phyloP scores from a whole-genome alignment of 2,329 filamentous ascomycete species.

The Aspergillus felis region DNA sequence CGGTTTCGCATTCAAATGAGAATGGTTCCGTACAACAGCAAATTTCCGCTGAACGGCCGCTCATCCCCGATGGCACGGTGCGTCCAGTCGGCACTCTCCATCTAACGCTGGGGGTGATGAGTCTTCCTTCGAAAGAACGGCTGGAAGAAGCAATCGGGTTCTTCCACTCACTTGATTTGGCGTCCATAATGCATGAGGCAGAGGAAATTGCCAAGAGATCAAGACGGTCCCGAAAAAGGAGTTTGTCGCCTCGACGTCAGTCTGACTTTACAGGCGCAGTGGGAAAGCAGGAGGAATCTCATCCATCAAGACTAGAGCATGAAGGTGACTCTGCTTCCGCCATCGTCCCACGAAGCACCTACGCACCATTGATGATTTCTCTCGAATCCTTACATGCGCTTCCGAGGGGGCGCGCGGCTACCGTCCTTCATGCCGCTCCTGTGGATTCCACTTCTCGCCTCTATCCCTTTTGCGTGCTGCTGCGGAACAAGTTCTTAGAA shows the following conservation, averaged over 20 bases:
- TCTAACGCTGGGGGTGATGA: conserved; percentile 84
- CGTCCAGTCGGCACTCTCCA: conserved; percentile 78
- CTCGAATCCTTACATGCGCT: conserved; percentile 42
- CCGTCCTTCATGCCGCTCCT: conserved; percentile 38
- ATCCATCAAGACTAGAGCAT: not conserved
- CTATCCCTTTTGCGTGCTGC: conserved; percentile 38
- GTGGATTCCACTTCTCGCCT: conserved; percentile 38
- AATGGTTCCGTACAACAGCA: conserved; percentile 16
- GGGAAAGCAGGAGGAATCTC: not conserved
- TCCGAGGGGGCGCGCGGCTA: conserved; percentile 33
- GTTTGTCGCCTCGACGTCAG: not conserved
- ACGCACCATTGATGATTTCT: conserved; percentile 38
- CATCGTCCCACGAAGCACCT: not conserved
- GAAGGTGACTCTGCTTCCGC: not conserved
- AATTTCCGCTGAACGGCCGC: conserved; percentile 35
- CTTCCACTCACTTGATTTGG: conserved; percentile 45
- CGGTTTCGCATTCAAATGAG: conserved; percentile 4
- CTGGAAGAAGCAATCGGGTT: conserved; percentile 46
- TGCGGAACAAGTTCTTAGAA: conserved; percentile 42
- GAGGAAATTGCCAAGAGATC: conserved; percentile 18
- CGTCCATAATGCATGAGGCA: conserved; percentile 32
- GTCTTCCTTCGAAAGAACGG: conserved; percentile 52
- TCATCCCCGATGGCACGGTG: conserved; percentile 63
- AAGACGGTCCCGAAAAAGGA: conserved; percentile 1
- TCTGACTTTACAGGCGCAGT: not conserved